Evolutionary conservation across 2,329 filamentous ascomycete genomes (phyloP), one percentile per base, ranked within the genome.

Genomic region (Cladosporium sp.): DNA sequence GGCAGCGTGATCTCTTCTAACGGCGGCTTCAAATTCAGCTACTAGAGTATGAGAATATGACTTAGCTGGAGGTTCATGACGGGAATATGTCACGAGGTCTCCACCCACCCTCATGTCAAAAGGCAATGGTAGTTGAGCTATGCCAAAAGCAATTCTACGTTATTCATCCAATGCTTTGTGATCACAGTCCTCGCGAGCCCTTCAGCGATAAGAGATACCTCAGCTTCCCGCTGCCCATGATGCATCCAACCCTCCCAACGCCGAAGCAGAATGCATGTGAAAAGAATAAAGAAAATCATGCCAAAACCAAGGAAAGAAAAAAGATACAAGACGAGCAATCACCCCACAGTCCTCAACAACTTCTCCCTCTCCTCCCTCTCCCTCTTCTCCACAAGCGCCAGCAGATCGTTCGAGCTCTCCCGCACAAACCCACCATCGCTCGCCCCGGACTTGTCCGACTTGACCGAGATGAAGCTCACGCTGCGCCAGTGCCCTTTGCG

Each of bases 1-100:
- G 88, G 88, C 1, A 86, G 85, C 68, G 85, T 90, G 19, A 80
- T 93, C 3, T 87, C 84, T 71, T 86, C 87, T 7, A 92, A 92
- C 65, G 88, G 88, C 1, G 88, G 88, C 6, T 84, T 89, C 81
- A 77, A 75, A 55, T 80, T 83, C 70, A 74, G 70, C 63, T 50
- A 50, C 13, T 50, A 50, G 40, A 28, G 4, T 11, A 11, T 9
- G n/a, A 1, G 9, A 35, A 35, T n/a, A 28, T 56, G 55, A 42
- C 63, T 28, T 28, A 28, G 1, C 22, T 28, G 22, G 7, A 28
- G 16, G 3, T 3, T 18, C 16, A 18, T 18, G 16, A 18, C 16
- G 16, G 16, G 16, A 28, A 5, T 28, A 2, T 28, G 22, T 5
- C 22, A 5, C 7, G 7, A 28, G 22, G 22, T 28, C 22, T 7